Percentiles rank a stretch among this genome's conserved stretches.
Evolutionary conservation across 257 asterid species (phyloP).

Genomic region (Jacaranda copaia): DNA sequence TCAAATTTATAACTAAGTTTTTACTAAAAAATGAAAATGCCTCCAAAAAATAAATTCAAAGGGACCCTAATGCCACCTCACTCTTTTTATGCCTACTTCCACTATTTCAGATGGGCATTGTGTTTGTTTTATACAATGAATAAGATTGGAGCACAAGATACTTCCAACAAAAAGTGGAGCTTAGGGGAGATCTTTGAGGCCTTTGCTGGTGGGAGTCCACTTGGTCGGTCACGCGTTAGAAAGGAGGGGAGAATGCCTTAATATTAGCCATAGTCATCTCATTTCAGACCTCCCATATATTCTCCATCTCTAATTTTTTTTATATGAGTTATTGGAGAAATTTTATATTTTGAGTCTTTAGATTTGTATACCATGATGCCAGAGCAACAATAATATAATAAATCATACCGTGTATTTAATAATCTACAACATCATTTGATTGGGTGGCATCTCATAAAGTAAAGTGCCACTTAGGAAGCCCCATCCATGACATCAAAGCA

Average conservation of each 20-base stretch:
- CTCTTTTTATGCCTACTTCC: constrained; percentile 1
- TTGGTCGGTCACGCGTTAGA: not conserved
- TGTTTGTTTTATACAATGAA: constrained; percentile 16
- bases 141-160: no score
- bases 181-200: not conserved
- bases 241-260: constrained; percentile 25
- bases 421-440: no score
- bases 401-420: no score
- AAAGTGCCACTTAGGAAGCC: no score
- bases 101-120: constrained; percentile 30
- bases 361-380: not conserved
- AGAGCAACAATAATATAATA: no score
- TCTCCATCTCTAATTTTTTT: no score
- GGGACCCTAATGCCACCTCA: no score
- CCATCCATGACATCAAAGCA: no score
- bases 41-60: no score
- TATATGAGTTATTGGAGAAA: not conserved
- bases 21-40: no score
- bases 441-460: no score
- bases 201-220: constrained; percentile 38
- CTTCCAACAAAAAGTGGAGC: not conserved
- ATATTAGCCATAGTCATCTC: constrained; percentile 32
- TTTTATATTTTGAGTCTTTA: not conserved
- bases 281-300: constrained; percentile 7
- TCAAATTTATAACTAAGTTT: no score